Evolutionary conservation across 148 eudicot species (phyloP), one percentile per base, ranked within the genome.

Genomic region (Chenopodium berlandieri): DNA sequence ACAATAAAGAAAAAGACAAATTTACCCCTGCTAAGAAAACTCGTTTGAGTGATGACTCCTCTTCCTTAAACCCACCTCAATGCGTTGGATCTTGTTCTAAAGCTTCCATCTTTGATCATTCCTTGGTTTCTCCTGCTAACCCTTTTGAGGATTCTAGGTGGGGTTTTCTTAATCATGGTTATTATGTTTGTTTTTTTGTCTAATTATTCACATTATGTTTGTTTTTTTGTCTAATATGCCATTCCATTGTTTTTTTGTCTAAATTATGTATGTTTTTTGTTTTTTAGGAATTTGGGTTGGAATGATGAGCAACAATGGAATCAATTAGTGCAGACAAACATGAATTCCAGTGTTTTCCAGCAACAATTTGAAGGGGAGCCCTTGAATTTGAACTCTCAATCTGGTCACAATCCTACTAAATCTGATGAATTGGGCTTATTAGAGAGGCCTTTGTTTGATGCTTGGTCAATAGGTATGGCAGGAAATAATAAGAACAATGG

Each of bases 261-360:
- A 20, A 16, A 73, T 74, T 62, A 50, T 56, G 62, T 69, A 69
- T 67, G 76, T 77, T 79, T 40, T 7, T 40, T 40, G 44, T 40
- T 40, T 37, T 87, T 78, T 56, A 92, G 97, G 87, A 83, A 79
- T 78, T 73, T 88, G 77, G 82, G 84, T 62, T 86, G 92, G 94
- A 73, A 40, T 87, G 86, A 82, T 31, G 88, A 86, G 75, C 90
- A 85, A 73, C 88, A 88, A 86, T 88, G 91, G 94, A 84, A 81
- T 68, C 83, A 85, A 60, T 17, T 90, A 75, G 78, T 83, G 74
- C 84, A 84, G 46, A 60, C 77, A 34, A 82, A 77, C 79, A 80
- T 74, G 19, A 80, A 50, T 71, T 71, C 86, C 1, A 71, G 88
- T 11, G 76, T 76, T 48, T 85, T 84, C 9, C 82, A 75, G 17